phyloP scores from a whole-genome alignment of 192 early-diverging fungal genomes.

The Pecoramyces ruminantium region DNA sequence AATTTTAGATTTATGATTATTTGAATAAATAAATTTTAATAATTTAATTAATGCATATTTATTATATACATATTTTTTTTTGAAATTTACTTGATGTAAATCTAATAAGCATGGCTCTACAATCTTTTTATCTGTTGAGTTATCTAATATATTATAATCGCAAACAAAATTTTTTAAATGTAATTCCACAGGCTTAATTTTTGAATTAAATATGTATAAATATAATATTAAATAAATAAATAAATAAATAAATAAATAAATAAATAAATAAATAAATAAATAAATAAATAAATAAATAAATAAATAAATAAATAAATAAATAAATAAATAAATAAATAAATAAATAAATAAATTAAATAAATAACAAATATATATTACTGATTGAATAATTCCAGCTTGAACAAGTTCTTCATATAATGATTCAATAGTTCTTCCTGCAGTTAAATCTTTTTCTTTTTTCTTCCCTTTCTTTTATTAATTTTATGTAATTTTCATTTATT shows the following conservation, averaged over 20 bases:
- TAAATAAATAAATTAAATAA: too few relatives aligned
- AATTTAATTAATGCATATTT: too few relatives aligned
- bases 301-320: too few relatives aligned
- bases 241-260: too few relatives aligned
- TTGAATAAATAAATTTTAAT: too few relatives aligned
- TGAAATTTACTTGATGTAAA: constrained; percentile 17
- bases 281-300: too few relatives aligned
- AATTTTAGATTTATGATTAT: too few relatives aligned
- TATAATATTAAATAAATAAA: too few relatives aligned
- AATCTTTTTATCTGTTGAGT: constrained; percentile 13
- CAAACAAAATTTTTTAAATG: constrained; percentile 17
- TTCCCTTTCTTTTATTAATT: constrained; percentile 16
- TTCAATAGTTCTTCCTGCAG: constrained; percentile 38
- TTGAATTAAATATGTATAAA: too few relatives aligned
- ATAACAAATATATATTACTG: constrained; percentile 3
- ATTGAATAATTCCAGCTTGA: constrained; percentile 30
- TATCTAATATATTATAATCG: constrained; percentile 21
- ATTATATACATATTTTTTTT: neutral
- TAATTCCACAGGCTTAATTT: constrained; percentile 1
- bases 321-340: too few relatives aligned
- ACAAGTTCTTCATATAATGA: constrained; percentile 36
- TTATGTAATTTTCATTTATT: too few relatives aligned
- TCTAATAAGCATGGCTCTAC: constrained; percentile 28
- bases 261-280: too few relatives aligned
- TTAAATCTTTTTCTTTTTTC: constrained; percentile 50